These are phyloP conservation scores for Hyphopichia pseudoburtonii DNA, from an alignment of 1,139 yeast species.

Conservation along the genomic window DNA sequence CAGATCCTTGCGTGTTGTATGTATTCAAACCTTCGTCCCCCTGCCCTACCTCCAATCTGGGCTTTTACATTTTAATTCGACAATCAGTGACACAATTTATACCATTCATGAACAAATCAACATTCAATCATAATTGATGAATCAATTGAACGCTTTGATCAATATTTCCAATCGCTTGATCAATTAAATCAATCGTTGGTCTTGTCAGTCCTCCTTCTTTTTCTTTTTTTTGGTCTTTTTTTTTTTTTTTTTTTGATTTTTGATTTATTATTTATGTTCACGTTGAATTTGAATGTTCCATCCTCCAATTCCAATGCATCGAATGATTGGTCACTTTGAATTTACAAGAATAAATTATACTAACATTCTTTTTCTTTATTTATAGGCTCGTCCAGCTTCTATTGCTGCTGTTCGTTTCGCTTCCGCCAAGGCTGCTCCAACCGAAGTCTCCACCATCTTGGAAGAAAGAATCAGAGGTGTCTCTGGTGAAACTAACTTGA, in stretches of 20 bases:
- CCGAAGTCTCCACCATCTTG: conserved; percentile 98
- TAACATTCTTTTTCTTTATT: conserved; percentile 20
- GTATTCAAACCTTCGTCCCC: conserved; percentile 28
- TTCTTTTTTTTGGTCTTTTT: too few relatives aligned
- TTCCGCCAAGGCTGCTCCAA: conserved; percentile 97
- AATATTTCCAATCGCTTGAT: background rate
- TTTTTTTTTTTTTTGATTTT: too few relatives aligned
- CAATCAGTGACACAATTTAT: too few relatives aligned
- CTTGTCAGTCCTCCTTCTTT: too few relatives aligned
- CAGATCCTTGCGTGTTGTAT: conserved; percentile 63
- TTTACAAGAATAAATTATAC: conserved; percentile 17
- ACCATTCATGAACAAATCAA: too few relatives aligned
- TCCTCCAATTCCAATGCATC: background rate
- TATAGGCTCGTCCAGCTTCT: conserved; percentile 72
- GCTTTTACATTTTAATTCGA: too few relatives aligned
- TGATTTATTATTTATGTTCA: too few relatives aligned
- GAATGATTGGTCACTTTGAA: background rate
- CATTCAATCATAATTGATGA: too few relatives aligned
- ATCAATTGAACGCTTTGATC: background rate
- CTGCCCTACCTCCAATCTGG: too few relatives aligned
- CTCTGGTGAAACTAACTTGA: conserved; percentile 94
- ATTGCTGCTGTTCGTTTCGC: conserved; percentile 76
- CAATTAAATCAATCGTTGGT: background rate
- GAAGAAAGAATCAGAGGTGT: conserved; percentile 99
- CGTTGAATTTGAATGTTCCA: too few relatives aligned